Evolutionary conservation across 1,139 yeast genomes (phyloP).

Genomic region (Nakaseomyces nivariensis): DNA sequence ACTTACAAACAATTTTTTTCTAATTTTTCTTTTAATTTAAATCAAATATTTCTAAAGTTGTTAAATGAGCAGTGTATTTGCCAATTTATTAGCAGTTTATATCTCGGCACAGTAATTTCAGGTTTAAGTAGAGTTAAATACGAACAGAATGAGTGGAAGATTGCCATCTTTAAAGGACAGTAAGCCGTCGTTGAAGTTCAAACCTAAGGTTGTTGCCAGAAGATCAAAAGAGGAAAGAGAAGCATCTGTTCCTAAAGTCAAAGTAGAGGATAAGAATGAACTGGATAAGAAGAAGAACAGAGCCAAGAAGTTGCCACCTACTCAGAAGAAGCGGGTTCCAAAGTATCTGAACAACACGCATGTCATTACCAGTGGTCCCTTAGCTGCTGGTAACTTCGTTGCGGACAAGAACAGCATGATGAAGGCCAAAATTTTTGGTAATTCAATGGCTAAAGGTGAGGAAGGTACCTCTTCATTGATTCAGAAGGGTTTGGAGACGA

Average conservation of each 20-base stretch:
- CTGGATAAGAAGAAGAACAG: conserved; percentile 23
- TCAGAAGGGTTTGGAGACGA: conserved; percentile 26
- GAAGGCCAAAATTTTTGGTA: conserved; percentile 25
- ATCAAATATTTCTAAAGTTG: no score
- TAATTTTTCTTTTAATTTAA: not conserved
- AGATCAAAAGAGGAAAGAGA: conserved; percentile 77
- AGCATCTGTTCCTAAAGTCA: conserved; percentile 55
- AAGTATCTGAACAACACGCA: conserved; percentile 52
- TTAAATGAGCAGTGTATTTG: no score
- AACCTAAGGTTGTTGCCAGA: conserved; percentile 77
- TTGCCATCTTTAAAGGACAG: conserved; percentile 28
- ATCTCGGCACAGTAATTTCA: no score
- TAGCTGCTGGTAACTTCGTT: conserved; percentile 54
- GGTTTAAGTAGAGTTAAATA: not conserved
- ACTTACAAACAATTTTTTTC: no score
- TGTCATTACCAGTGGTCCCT: conserved; percentile 60
- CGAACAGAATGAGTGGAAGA: conserved; percentile 23
- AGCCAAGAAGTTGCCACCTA: conserved; percentile 30
- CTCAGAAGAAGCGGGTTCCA: conserved; percentile 33
- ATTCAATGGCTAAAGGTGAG: conserved; percentile 20
- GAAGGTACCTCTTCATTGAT: conserved; percentile 20
- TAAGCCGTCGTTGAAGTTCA: conserved; percentile 53
- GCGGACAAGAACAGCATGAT: conserved; percentile 12
- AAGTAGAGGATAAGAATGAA: conserved; percentile 28
- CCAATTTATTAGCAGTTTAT: no score